phyloP scores from a whole-genome alignment of 768 basidiomycete genomes.

The Agrocybe pediades region DNA sequence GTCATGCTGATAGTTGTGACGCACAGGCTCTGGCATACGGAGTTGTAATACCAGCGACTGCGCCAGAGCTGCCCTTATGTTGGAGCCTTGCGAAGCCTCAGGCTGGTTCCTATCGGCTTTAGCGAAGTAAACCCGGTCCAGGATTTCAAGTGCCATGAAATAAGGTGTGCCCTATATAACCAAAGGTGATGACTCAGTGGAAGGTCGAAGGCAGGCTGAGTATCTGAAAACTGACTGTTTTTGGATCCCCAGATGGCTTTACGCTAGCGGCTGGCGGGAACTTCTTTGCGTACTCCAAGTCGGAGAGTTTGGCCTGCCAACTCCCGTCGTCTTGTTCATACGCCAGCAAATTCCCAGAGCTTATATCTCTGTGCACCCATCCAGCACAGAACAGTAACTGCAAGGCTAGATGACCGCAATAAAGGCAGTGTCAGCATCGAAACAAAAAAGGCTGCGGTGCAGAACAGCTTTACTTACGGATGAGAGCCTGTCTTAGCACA shows the following conservation, averaged over 20 bases:
- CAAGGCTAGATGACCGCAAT: constrained; percentile 5
- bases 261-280: background rate
- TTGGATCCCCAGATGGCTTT: background rate
- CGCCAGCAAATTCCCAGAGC: constrained; percentile 13
- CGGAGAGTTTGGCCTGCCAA: constrained; percentile 6
- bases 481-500: background rate
- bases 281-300: constrained; percentile 9
- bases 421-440: background rate
- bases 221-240: constrained; percentile 1
- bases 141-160: constrained; percentile 14
- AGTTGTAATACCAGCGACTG: background rate
- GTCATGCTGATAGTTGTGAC: constrained; percentile 13
- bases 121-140: background rate
- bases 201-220: background rate
- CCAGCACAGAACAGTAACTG: constrained; percentile 10
- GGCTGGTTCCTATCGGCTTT: background rate
- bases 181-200: background rate
- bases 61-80: background rate
- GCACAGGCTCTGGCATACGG: background rate
- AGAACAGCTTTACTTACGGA: background rate
- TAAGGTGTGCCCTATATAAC: constrained; percentile 14
- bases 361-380: constrained; percentile 16
- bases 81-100: background rate
- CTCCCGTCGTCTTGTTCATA: background rate
- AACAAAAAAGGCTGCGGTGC: background rate